A percentile compares a stretch with the other conserved stretches of the same genome.
phyloP scores from a whole-genome alignment of 345 rosid genomes.

The Hirschfeldia incana region DNA sequence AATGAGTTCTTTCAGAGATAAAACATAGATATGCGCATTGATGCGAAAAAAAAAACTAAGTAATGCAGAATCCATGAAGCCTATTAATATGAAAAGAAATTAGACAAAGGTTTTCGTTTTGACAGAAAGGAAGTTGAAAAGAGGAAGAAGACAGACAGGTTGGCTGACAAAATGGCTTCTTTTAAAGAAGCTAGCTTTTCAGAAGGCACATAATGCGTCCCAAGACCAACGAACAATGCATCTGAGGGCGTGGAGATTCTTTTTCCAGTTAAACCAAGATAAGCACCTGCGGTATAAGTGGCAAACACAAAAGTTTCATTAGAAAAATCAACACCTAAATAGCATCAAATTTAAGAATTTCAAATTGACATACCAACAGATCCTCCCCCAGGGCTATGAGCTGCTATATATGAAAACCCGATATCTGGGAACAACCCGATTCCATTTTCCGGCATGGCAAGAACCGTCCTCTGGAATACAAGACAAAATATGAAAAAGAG shows the following conservation, averaged over 20 bases:
- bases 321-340: neutral
- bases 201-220: conserved; percentile 86
- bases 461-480: conserved; percentile 52
- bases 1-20: conserved; percentile 9
- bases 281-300: conserved; percentile 58
- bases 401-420: conserved; percentile 87
- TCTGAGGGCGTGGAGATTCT: conserved; percentile 83
- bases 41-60: neutral
- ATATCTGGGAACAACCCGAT: conserved; percentile 97
- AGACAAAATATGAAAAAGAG: conserved; percentile 35
- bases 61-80: neutral
- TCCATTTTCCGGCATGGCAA: conserved; percentile 98
- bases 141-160: conserved; percentile 48
- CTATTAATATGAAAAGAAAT: neutral
- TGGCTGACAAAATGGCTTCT: conserved; percentile 65
- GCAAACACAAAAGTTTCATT: neutral
- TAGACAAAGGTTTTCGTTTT: neutral
- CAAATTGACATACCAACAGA: conserved; percentile 63
- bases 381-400: conserved; percentile 90
- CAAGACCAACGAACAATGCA: conserved; percentile 80
- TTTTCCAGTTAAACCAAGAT: conserved; percentile 88
- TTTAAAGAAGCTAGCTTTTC: conserved; percentile 60
- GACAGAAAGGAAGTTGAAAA: neutral
- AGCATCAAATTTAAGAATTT: neutral
- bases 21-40: conserved; percentile 1